These are phyloP conservation scores for Vitis rotundifolia DNA, from an alignment of 164 flowering plant species.

Conservation along the genomic window DNA sequence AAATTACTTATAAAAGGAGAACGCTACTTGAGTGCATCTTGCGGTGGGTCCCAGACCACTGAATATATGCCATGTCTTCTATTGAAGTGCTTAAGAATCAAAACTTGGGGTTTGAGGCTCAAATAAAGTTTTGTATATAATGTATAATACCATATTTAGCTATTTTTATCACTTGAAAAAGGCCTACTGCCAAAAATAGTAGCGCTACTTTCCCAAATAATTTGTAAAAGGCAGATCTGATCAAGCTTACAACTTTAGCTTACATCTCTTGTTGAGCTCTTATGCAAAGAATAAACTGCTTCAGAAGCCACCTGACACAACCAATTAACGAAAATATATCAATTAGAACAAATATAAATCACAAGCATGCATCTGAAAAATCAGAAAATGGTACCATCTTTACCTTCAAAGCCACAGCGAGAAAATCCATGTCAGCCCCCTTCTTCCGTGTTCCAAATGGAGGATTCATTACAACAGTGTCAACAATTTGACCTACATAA, in stretches of 20 bases:
- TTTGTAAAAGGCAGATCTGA: not conserved
- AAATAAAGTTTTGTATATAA: no score
- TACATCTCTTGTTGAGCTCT: conserved; percentile 97
- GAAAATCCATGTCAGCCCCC: conserved; percentile 95
- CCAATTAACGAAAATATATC: conserved; percentile 4
- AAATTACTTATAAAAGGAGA: no score
- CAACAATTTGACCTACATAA: conserved; percentile 58
- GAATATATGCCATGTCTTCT: no score
- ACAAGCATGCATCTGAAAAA: not conserved
- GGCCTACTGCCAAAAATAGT: no score
- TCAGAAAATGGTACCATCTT: not conserved
- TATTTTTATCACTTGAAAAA: no score
- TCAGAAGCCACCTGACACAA: conserved; percentile 68
- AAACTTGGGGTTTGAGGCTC: no score
- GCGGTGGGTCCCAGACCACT: no score
- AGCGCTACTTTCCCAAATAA: no score
- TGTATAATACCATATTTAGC: no score
- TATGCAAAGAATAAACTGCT: conserved; percentile 97
- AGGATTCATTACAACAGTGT: conserved; percentile 96
- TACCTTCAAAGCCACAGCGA: conserved; percentile 71
- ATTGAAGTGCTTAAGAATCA: no score
- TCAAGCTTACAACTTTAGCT: conserved; percentile 14
- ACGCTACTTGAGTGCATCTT: no score
- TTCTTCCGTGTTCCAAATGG: conserved; percentile 95
- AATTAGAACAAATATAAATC: not conserved